These are phyloP conservation scores for Botryosphaeria dothidea DNA, from an alignment of 2,329 filamentous ascomycete genomes.

Conservation along the genomic window DNA sequence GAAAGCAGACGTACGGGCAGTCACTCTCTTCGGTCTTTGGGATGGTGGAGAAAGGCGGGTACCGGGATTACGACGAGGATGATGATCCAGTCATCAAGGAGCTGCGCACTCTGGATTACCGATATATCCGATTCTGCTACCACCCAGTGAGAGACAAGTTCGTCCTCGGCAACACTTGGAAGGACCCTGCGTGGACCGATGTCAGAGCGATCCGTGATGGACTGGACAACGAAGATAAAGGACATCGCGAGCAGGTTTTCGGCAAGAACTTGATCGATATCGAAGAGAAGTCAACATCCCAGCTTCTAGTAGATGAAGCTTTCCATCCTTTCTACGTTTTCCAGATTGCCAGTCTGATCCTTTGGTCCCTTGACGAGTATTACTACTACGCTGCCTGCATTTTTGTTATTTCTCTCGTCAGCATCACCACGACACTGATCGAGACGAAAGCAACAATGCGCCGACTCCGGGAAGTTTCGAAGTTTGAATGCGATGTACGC, in stretches of 20 bases:
- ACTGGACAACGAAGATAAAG: conserved; percentile 85
- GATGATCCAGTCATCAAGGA: conserved; percentile 74
- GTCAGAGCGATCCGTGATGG: conserved; percentile 73
- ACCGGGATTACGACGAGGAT: conserved; percentile 70
- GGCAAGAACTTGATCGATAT: conserved; percentile 91
- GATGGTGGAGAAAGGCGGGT: conserved; percentile 60
- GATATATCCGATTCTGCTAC: conserved; percentile 91
- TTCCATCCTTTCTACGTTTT: conserved; percentile 99
- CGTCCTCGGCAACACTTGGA: conserved; percentile 84
- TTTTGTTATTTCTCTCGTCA: conserved; percentile 89
- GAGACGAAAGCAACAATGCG: conserved; percentile 94
- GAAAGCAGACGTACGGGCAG: conserved; percentile 58
- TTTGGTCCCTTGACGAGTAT: conserved; percentile 96
- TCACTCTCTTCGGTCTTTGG: conserved; percentile 72
- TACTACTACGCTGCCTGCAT: conserved; percentile 98
- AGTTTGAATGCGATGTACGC: conserved; percentile 92
- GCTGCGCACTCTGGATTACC: conserved; percentile 81
- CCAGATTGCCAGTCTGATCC: conserved; percentile 86
- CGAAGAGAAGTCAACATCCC: conserved; percentile 79
- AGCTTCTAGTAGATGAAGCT: conserved; percentile 88
- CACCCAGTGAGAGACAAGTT: conserved; percentile 90
- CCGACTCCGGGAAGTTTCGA: conserved; percentile 84
- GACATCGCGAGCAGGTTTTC: conserved; percentile 80
- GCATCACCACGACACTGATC: conserved; percentile 83
- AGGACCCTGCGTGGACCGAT: conserved; percentile 85